These are phyloP conservation scores for Echeveria elegans DNA, from an alignment of 164 flowering plant genomes.

Conservation along the genomic window DNA sequence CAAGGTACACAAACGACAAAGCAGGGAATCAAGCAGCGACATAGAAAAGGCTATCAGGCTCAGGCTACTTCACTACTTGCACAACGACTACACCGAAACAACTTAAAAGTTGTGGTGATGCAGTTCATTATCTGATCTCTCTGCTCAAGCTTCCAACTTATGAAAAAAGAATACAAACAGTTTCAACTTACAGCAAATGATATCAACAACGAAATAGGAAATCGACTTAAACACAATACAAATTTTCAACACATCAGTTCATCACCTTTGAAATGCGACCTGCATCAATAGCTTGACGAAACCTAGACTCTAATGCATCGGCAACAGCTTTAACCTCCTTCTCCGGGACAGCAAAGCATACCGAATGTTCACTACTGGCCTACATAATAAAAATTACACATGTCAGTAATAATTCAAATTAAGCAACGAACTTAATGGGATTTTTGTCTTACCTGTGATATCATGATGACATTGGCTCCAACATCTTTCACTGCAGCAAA, in stretches of 20 bases:
- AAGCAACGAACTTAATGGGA: conserved; percentile 10
- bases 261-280: conserved; percentile 94
- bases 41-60: too few species aligned
- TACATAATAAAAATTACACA: conserved; percentile 18
- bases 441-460: conserved; percentile 82
- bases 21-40: not conserved
- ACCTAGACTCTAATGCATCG: conserved; percentile 69
- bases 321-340: conserved; percentile 89
- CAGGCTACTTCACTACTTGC: not conserved
- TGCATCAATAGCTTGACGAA: conserved; percentile 77
- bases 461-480: conserved; percentile 98
- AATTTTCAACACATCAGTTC: conserved; percentile 1
- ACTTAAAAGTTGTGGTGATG: not conserved
- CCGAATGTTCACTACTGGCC: conserved; percentile 99
- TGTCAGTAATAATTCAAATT: not conserved
- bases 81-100: not conserved
- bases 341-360: conserved; percentile 99
- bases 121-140: not conserved
- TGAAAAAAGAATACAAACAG: not conserved
- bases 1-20: not conserved
- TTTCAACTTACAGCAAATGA: not conserved
- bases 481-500: conserved; percentile 94
- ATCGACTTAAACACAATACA: not conserved
- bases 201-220: not conserved
- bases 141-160: not conserved